Percentiles rank a stretch among this genome's conserved stretches.
Conservation (phyloP, 1,284 basidiomycete species). For the Sporisorium scitamineum region DNA sequence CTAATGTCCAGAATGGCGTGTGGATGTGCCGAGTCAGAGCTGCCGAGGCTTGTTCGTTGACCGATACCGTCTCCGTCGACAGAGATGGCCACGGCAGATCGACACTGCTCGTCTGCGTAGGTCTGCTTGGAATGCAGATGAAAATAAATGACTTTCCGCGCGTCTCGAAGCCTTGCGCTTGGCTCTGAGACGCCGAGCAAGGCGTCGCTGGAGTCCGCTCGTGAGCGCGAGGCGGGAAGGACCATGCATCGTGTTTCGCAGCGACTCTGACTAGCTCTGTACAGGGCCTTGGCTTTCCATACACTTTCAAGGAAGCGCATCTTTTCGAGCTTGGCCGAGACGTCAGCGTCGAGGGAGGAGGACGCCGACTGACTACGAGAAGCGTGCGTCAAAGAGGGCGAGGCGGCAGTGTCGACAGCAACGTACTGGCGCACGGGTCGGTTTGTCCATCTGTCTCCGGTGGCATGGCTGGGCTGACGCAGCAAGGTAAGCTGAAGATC, state of each 20-base stretch:
- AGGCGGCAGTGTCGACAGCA: slow-evolving; percentile 39
- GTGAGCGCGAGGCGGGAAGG: slow-evolving; percentile 30
- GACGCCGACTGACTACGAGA: slow-evolving; percentile 20
- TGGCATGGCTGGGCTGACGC: slow-evolving; percentile 42
- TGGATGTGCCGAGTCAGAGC: slow-evolving; percentile 41
- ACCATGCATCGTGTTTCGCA: slow-evolving; percentile 55
- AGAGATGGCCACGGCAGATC: slow-evolving; percentile 39
- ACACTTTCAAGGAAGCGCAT: slow-evolving; percentile 66
- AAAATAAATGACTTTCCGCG: slow-evolving; percentile 58
- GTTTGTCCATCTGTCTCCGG: slow-evolving; percentile 55
- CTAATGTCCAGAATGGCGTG: slow-evolving; percentile 53
- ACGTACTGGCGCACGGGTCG: slow-evolving; percentile 58
- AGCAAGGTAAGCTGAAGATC: slow-evolving; percentile 81
- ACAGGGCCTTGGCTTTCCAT: slow-evolving; percentile 65
- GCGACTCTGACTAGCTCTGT: slow-evolving; percentile 48
- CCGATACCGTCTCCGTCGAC: background rate
- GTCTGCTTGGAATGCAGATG: slow-evolving; percentile 48
- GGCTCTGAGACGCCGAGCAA: slow-evolving; percentile 5
- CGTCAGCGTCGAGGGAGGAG: slow-evolving; percentile 27
- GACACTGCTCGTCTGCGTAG: slow-evolving; percentile 43
- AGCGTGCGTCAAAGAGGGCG: slow-evolving; percentile 5
- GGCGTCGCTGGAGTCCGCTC: slow-evolving; percentile 12
- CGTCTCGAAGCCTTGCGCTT: slow-evolving; percentile 17
- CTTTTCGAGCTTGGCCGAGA: slow-evolving; percentile 58
- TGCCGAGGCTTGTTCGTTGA: slow-evolving; percentile 14